Percentiles rank a stretch among this genome's conserved stretches.
phyloP scores from a whole-genome alignment of 257 asterid genomes.

The Henckelia pumila region DNA sequence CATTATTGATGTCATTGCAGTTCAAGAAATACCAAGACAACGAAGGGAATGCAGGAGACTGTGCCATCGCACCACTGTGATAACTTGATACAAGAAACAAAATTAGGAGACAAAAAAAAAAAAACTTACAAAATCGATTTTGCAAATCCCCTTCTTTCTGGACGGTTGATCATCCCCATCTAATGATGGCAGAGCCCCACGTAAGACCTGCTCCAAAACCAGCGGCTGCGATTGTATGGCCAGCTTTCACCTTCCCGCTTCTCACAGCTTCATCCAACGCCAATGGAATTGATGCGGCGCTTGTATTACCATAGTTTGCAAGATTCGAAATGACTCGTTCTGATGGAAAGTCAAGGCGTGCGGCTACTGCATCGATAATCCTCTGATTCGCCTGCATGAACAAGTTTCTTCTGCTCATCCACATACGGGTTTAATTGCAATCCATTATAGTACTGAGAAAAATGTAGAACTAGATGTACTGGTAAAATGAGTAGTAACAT shows the following conservation, averaged over 20 bases:
- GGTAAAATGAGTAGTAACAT: background rate
- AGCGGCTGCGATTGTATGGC: conserved; percentile 84
- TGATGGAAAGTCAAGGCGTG: conserved; percentile 61
- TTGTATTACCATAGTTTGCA: conserved; percentile 84
- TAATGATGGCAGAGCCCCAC: conserved; percentile 86
- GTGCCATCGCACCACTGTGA: conserved; percentile 19
- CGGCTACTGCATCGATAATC: conserved; percentile 84
- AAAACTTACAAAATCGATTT: conserved; percentile 31
- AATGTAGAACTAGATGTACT: background rate
- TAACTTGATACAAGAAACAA: background rate
- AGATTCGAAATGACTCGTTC: conserved; percentile 88
- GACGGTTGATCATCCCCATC: conserved; percentile 67
- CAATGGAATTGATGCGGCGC: conserved; percentile 93
- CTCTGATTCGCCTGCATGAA: conserved; percentile 82
- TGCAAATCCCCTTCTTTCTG: background rate
- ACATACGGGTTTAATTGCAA: background rate
- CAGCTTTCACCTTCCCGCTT: conserved; percentile 71
- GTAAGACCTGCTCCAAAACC: conserved; percentile 99
- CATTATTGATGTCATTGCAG: conserved; percentile 11
- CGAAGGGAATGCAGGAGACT: background rate
- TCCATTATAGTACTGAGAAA: background rate
- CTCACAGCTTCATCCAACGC: conserved; percentile 93
- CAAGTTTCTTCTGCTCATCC: background rate
- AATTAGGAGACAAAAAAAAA: background rate
- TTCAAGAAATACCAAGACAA: background rate